Evolutionary conservation across 306 rosid species (phyloP).

Genomic region (Luffa aegyptiaca): DNA sequence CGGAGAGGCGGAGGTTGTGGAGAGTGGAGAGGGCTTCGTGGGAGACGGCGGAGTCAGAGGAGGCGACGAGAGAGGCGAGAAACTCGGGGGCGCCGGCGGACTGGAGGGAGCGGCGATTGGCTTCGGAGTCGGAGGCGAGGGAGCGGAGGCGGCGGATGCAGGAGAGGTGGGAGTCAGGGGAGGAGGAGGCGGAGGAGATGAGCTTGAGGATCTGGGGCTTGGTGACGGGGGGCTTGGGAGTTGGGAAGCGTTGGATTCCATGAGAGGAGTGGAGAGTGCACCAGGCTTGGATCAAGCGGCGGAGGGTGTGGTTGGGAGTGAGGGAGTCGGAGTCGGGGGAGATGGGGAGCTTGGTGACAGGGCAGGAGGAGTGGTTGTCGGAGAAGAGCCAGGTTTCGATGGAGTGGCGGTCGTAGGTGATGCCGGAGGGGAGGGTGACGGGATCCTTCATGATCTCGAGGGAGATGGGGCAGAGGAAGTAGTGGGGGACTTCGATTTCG

Average conservation of each 20-base stretch:
- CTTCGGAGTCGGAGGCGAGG: conserved; percentile 46
- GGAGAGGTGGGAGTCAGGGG: conserved; percentile 22
- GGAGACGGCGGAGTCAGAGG: not conserved
- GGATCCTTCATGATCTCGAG: conserved; percentile 86
- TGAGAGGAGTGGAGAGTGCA: conserved; percentile 66
- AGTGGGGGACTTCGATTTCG: conserved; percentile 62
- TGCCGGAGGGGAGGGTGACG: conserved; percentile 58
- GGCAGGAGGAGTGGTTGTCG: conserved; percentile 40
- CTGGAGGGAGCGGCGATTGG: conserved; percentile 46
- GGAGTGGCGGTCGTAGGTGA: conserved; percentile 69
- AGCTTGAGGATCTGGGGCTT: conserved; percentile 34
- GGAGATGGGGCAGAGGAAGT: conserved; percentile 71
- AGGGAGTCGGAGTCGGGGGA: conserved; percentile 24
- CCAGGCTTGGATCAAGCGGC: conserved; percentile 81
- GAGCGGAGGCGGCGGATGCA: conserved; percentile 40
- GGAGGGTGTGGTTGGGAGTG: conserved; percentile 83
- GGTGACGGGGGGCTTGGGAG: conserved; percentile 59
- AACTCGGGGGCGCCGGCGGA: conserved; percentile 52
- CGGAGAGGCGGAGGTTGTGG: conserved; percentile 35
- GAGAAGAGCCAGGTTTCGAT: conserved; percentile 79
- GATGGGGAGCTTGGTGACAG: conserved; percentile 53
- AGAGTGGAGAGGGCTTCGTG: conserved; percentile 56
- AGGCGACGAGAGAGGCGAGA: conserved; percentile 30
- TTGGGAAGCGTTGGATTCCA: conserved; percentile 64
- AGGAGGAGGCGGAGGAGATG: conserved; percentile 33